Evolutionary conservation across 2,329 filamentous ascomycete species (phyloP), one percentile per base, ranked within the genome.

Genomic region (Gnomoniopsis sp.): DNA sequence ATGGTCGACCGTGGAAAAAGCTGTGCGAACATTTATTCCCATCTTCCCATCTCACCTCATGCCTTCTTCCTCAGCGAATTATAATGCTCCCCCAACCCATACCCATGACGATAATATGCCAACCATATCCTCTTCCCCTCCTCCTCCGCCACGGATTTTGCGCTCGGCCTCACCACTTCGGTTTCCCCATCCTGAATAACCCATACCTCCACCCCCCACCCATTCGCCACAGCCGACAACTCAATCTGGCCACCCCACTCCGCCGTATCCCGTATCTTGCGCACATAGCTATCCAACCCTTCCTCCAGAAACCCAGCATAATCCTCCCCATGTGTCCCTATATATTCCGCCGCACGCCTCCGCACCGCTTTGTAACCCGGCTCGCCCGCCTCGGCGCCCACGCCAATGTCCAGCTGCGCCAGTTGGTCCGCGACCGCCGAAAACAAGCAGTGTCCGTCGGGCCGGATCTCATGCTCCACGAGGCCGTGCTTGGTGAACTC

Each of bases 191-290:
- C 89, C 68, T 97, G 93, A 62, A 99, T 77, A 14, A 99, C 89
- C 68, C 88, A 86, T 62, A 98, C 93, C 68, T 88, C 84, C 12
- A 95, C 85, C 3, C 84, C 84, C 67, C 96, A 98, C 56, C 84
- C 85, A 70, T 85, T 87, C 53, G 93, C 90, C 70, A 99, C 79
- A 23, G 95, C 95, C 72, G 88, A 80, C 57, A 99, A 75, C 78
- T 99, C 95, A 63, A 97, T 74, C 77, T 98, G 91, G 0, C 95
- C 95, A 52, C 95, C 95, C 95, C 95, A 99, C 74, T 96, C 93
- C 0, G 91, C 93, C 51, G 93, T 97, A 59, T 95, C 86, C 63
- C 87, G 78, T 61, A 99, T 90, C 75, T 89, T 91, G 49, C 76
- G 75, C 49, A 90, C 81, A 72, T 98, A 96, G 10, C 77, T 77